Conservation (phyloP, 768 basidiomycete genomes). For the Podaxis rugospora region DNA sequence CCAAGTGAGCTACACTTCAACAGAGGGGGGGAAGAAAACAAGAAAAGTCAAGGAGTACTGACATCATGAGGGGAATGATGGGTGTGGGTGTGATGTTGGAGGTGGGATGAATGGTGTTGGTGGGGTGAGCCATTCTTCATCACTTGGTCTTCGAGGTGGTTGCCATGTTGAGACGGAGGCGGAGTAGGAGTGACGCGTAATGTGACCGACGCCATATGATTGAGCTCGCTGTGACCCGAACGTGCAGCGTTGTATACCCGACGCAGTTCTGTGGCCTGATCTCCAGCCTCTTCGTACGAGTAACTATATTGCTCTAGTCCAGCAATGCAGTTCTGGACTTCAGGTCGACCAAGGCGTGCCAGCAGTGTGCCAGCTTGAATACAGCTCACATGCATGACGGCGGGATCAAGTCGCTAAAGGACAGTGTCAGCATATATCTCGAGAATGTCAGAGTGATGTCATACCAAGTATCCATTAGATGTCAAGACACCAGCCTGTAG, state of each 20-base stretch:
- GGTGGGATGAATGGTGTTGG: conserved; percentile 15
- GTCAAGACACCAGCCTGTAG: conserved; percentile 74
- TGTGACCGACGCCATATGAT: conserved; percentile 41
- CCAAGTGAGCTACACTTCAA: neutral
- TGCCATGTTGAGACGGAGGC: conserved; percentile 13
- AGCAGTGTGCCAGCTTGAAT: conserved; percentile 81
- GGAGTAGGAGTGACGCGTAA: conserved; percentile 29
- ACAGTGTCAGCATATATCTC: conserved; percentile 3
- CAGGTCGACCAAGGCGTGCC: conserved; percentile 77
- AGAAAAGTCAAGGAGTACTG: neutral
- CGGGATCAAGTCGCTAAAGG: conserved; percentile 70
- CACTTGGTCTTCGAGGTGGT: conserved; percentile 9
- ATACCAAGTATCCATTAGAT: conserved; percentile 81
- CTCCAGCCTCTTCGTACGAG: conserved; percentile 83
- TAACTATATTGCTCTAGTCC: conserved; percentile 87
- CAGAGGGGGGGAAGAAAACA: neutral
- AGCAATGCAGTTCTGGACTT: conserved; percentile 78
- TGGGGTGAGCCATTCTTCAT: conserved; percentile 9
- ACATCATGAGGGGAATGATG: conserved; percentile 6
- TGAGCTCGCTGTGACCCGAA: conserved; percentile 39
- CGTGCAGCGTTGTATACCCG: conserved; percentile 40
- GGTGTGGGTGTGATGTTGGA: conserved; percentile 11
- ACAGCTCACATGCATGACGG: conserved; percentile 85
- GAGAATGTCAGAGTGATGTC: conserved; percentile 18
- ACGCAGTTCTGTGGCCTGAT: conserved; percentile 70